phyloP scores from a whole-genome alignment of 495 filamentous ascomycete species.

The Hypomontagnella submonticulosa region DNA sequence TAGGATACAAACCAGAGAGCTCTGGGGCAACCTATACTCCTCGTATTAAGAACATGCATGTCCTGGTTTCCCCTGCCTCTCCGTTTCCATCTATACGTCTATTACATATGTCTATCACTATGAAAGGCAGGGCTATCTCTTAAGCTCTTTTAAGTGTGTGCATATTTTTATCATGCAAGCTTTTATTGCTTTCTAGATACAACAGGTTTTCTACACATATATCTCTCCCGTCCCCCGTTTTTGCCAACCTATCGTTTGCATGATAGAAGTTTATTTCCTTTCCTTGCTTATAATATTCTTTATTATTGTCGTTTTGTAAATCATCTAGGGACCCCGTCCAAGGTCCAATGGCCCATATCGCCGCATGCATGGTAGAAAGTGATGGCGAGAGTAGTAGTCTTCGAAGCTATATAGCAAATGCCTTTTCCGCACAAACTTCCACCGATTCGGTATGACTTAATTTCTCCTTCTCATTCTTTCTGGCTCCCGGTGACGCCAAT shows the following conservation, averaged over 20 bases:
- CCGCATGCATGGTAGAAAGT: slow-evolving; percentile 55
- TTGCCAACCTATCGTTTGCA: slow-evolving; percentile 15
- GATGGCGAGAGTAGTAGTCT: slow-evolving; percentile 52
- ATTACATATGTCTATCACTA: slow-evolving; percentile 38
- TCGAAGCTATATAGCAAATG: slow-evolving; percentile 60
- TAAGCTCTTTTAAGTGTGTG: slow-evolving; percentile 41
- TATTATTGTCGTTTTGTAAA: slow-evolving; percentile 37
- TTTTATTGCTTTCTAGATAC: slow-evolving; percentile 16
- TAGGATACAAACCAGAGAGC: slow-evolving; percentile 22
- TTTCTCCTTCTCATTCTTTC: neutral
- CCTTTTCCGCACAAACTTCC: slow-evolving; percentile 54
- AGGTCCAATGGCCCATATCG: slow-evolving; percentile 62
- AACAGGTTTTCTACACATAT: slow-evolving; percentile 26
- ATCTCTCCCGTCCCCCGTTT: slow-evolving; percentile 25
- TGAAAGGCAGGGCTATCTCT: slow-evolving; percentile 32
- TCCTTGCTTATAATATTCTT: slow-evolving; percentile 38
- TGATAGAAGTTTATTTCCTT: slow-evolving; percentile 33
- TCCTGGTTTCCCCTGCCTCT: slow-evolving; percentile 36
- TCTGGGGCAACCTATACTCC: slow-evolving; percentile 35
- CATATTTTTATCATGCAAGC: slow-evolving; percentile 35
- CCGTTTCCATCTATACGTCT: slow-evolving; percentile 31
- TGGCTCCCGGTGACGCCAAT: slow-evolving; percentile 11
- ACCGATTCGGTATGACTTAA: slow-evolving; percentile 56
- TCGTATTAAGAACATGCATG: slow-evolving; percentile 45
- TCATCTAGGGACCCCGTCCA: slow-evolving; percentile 37